Evolutionary conservation across 176 grass and related monocot species (phyloP), one percentile per base, ranked within the genome.

Genomic region (Carex myosuroides): DNA sequence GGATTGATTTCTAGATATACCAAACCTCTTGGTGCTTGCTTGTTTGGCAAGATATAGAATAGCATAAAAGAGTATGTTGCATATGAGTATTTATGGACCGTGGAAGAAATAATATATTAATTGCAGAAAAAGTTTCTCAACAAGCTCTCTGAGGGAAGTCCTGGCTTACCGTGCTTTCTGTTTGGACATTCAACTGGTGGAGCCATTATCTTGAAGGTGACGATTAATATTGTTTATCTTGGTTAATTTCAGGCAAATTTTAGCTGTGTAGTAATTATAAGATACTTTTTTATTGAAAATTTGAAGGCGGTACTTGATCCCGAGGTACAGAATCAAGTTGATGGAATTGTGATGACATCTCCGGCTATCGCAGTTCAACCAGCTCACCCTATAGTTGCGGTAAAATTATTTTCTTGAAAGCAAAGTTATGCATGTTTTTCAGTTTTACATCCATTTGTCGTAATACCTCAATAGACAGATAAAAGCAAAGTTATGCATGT

Each of bases 141-240:
- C 89, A 91, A 92, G 85, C 57, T 98, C 3, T 88, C 68, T 39
- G 84, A 80, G 20, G 92, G 92, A 62, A 95, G 87, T 64, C 92
- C 92, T n/a, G 80, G 85, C 53, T 82, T 90, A 58, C 92, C 89
- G 48, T 93, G 90, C 70, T 98, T 98, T 89, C 87, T 87, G 85
- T 98, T 95, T 77, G 95, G 95, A 39, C 95, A 98, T 81, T 98
- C 95, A 4, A 94, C 95, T 22, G 95, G 95, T 13, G 95, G 88
- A 76, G 95, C 91, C 73, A 93, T 98, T 83, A 87, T 91, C 57
- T 72, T 98, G 17, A 98, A 98, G 92, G 95, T 97, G 86, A 54
- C 41, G 29, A 55, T 54, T 12, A 12, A 50, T 11, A 50, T 11
- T 50, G 79, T 21, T 11, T 17, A 66, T 85, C 9, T 80, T 42